Base-by-base conservation (phyloP, 1,139 yeast species). In the Saccharomyces hybrid region DNA sequence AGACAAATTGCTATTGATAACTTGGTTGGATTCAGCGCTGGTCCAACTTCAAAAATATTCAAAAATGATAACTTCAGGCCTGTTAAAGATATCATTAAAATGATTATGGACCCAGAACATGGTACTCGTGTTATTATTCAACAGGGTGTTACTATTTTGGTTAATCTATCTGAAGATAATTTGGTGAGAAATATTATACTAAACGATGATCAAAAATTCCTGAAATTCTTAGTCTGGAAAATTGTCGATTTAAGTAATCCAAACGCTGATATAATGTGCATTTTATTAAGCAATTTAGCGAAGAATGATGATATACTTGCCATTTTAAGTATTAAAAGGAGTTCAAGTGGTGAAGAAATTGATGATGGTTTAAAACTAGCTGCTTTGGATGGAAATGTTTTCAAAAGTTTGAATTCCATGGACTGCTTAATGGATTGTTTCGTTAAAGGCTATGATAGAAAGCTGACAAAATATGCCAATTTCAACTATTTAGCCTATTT, bases 341-440 rank as follows among this genome's bases (percentile, higher is more conserved):
- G 73, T 26, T 72, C 67, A 54, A 59, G 32, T 8, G 41, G 27
- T 32, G 64, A 51, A 56, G 64, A 51, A 51, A 54, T 62, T 23
- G 57, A 58, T 49, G 57, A 34, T 32, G 53, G 28, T 6, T 46
- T 52, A 26, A 55, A 51, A 28, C 52, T 55, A 51, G 59, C 59
- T 46, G 46, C 57, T 8, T 51, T 67, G 27, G 71, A 74, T 55
- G 69, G 67, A 47, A 68, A 69, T 0, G 66, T 78, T 3, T 86
- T 84, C 73, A 77, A 77, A 61, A 83, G 91, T 55, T 66, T 66
- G 11, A 76, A 75, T 44, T 83, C 83, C n/a, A 78, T 89, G 72
- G 96, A 88, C 67, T 86, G 95, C 70, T 76, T 91, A 48, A 81
- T 90, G 84, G 96, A 89, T 72, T 84, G 95, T 67, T 91, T 90